Evolutionary conservation across 1,139 yeast genomes (phyloP), one percentile per base, ranked within the genome.

Genomic region (Starmera stellimalicola): DNA sequence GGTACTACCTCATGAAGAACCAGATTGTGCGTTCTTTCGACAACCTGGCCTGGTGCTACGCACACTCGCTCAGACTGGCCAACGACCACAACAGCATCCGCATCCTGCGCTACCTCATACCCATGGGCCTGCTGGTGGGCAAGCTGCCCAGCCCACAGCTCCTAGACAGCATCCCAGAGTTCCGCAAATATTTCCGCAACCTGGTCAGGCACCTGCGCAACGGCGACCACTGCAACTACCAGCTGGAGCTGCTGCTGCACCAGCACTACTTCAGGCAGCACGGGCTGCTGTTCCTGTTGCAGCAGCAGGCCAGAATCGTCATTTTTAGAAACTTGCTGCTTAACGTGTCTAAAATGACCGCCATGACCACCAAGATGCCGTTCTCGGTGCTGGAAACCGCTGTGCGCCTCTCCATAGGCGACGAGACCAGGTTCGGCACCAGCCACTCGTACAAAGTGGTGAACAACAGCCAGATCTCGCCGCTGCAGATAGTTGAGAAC

Each of bases 21-120:
- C 77, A 77, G 44, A 60, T 77, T 22, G 56, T 62, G 10, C 67
- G 65, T 34, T 72, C 85, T 3, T 77, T 64, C 44, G 51, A 57
- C 18, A 87, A 83, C 48, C 61, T 84, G 29, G 46, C 57, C 20
- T 79, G 87, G 82, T 75, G 88, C 38, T 70, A 73, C 34, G 37
- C 45, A 4, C 60, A 68, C 34, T 62, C 77, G 16, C 8, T 28
- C 8, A 9, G 16, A 6, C 18, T 16, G n/a, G 12, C 23, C 8
- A 18, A 26, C 33, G 24, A 22, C 12, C 12, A 12, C 4, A 47
- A 47, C 18, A 31, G 35, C 25, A 3, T 39, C 3, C 44, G 37
- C 29, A 34, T 45, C 10, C 53, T 79, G 27, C 62, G 68, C 34
- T 70, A 71, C 38, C 58, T 82, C 29, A 49, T 80, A 2, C 84